Conservation (phyloP, 2,329 filamentous ascomycete species). For the Colletotrichum agaves region DNA sequence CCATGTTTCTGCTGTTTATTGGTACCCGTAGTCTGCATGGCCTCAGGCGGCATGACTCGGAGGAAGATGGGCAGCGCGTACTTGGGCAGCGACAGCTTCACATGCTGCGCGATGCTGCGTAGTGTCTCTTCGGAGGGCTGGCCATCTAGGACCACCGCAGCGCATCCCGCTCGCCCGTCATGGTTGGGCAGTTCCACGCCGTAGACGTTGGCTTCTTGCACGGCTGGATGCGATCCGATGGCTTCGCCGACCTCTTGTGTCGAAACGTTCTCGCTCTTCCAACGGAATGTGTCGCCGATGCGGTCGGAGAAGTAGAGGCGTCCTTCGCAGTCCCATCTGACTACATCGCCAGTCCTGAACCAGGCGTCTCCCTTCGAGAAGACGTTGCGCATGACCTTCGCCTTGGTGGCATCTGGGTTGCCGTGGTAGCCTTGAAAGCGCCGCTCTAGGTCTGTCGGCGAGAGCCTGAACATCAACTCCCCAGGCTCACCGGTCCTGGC, state of each 20-base stretch:
- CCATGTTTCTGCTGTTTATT: conserved; percentile 88
- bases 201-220: conserved; percentile 87
- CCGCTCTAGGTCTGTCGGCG: conserved; percentile 68
- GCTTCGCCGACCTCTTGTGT: conserved; percentile 84
- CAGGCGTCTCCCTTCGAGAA: conserved; percentile 81
- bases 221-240: conserved; percentile 71
- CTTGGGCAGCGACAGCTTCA: conserved; percentile 68
- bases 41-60: conserved; percentile 67
- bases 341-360: conserved; percentile 86
- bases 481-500: conserved; percentile 72
- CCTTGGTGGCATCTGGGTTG: conserved; percentile 74
- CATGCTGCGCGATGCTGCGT: conserved; percentile 70
- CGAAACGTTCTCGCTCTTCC: conserved; percentile 87
- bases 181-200: conserved; percentile 83
- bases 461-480: conserved; percentile 79
- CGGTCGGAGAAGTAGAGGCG: conserved; percentile 84
- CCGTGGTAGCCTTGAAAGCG: conserved; percentile 87
- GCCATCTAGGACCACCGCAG: conserved; percentile 70
- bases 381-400: conserved; percentile 80
- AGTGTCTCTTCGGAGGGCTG: conserved; percentile 58
- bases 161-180: conserved; percentile 86
- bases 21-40: conserved; percentile 79
- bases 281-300: conserved; percentile 81
- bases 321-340: conserved; percentile 77
- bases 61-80: conserved; percentile 85